A percentile compares a stretch with the other conserved stretches of the same genome.
These are phyloP conservation scores for Geranium rotundifolium DNA, from an alignment of 345 rosid genomes.

Conservation along the genomic window DNA sequence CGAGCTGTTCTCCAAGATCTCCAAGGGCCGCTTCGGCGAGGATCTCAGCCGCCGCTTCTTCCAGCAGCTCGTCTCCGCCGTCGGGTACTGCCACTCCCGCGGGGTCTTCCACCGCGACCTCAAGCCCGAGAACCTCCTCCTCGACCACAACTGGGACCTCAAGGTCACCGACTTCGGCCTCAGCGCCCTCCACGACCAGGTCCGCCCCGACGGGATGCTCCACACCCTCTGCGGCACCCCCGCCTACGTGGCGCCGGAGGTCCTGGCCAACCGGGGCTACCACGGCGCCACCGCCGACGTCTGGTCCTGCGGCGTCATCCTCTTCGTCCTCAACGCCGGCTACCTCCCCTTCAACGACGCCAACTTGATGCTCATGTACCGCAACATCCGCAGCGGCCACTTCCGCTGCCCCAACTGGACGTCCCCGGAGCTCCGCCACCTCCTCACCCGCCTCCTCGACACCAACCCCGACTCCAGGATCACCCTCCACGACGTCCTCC, in stretches of 20 bases:
- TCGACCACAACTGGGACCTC: no score
- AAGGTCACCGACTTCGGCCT: not conserved
- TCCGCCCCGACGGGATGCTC: not conserved
- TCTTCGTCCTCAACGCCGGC: not conserved
- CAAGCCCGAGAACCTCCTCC: no score
- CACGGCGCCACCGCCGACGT: not conserved
- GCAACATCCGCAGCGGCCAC: not conserved
- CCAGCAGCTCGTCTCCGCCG: slow-evolving; percentile 1
- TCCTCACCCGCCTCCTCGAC: slow-evolving; percentile 5
- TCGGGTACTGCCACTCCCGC: not conserved
- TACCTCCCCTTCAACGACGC: not conserved
- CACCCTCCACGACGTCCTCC: not conserved
- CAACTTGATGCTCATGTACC: not conserved
- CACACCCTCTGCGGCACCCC: slow-evolving; percentile 1
- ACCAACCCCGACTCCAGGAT: slow-evolving; percentile 1
- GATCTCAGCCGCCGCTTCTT: not conserved
- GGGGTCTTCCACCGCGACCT: not conserved
- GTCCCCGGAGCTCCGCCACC: slow-evolving; percentile 1
- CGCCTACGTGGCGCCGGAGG: not conserved
- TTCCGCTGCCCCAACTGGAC: slow-evolving; percentile 2
- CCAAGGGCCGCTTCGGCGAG: not conserved
- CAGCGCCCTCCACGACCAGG: not conserved
- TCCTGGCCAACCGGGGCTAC: not conserved
- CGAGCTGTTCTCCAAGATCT: not conserved
- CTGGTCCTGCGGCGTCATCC: not conserved